Base-by-base conservation (phyloP, 2,329 filamentous ascomycete species). In the Cladosporium sp. region DNA sequence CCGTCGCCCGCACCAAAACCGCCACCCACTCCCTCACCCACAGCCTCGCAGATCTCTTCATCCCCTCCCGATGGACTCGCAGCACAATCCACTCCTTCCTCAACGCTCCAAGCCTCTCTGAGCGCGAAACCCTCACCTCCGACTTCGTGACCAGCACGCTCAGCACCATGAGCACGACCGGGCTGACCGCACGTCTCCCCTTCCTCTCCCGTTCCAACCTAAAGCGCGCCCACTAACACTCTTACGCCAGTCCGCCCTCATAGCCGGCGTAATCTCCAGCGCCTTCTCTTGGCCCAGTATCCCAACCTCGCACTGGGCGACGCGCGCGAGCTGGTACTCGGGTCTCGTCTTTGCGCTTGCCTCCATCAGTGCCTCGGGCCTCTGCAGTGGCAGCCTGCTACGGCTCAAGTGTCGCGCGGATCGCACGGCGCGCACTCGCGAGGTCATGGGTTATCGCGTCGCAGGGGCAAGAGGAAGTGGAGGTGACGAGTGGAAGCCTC, bases 231-330 rank as follows among this genome's bases (percentile, higher is more conserved):
- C 35, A 37, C 35, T 37, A 37, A 37, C 35, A 6, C 6, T n/a
- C 9, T 18, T 3, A 18, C 16, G 11, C 13, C 19, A 45, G 43
- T 18, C 33, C 19, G 33, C 18, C 16, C 50, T 53, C 18, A 35
- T 48, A 22, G 43, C 50, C 33, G 50, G 34, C 4, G 50, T 53
- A n/a, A 44, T 53, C 28, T 45, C 50, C 14, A 41, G 50, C 22
- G 43, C 50, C 31, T 53, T 46, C 31, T 53, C 50, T 5, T 53
- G 50, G 50, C 48, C 40, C 43, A 48, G 48, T 22, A 28, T 53
- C 11, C 19, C 19, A 7, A 9, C 32, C 13, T 14, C 18, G 6
- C 43, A 46, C n/a, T 53, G 43, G 50, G 14, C 31, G 9, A 46
- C 50, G 4, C 40, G 34, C 42, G 50, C 43, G n/a, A 32, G 18